Conservation (phyloP, 164 flowering plant genomes). For the Magnolia kwangsiensis region DNA sequence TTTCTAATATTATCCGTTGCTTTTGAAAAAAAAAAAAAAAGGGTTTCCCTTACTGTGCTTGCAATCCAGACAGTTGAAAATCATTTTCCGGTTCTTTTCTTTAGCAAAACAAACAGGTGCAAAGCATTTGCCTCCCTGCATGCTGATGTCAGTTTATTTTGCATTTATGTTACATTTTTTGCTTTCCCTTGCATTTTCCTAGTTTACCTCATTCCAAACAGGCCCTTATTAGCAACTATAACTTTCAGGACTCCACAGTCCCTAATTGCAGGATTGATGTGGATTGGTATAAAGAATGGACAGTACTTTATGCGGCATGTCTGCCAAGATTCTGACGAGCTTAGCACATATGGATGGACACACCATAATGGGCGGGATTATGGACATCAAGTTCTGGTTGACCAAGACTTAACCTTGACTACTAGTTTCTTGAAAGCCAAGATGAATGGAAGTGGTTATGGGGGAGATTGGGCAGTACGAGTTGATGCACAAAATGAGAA, state of each 20-base stretch:
- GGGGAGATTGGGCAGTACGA: conserved; percentile 96
- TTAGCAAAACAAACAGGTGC: too few relatives aligned
- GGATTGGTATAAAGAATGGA: conserved; percentile 89
- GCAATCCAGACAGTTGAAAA: too few relatives aligned
- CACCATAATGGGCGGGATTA: conserved; percentile 92
- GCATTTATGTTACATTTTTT: too few relatives aligned
- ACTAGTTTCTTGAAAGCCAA: conserved; percentile 78
- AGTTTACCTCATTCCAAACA: too few relatives aligned
- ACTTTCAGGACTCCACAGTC: conserved; percentile 81
- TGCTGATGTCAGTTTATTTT: too few relatives aligned
- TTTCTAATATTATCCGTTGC: too few relatives aligned
- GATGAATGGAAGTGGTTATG: conserved; percentile 71
- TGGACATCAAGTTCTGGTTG: conserved; percentile 59
- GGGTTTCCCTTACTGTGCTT: too few relatives aligned
- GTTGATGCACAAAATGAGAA: conserved; percentile 45
- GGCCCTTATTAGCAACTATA: not conserved
- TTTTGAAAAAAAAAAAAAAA: too few relatives aligned
- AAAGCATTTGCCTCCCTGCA: too few relatives aligned
- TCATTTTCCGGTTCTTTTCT: too few relatives aligned
- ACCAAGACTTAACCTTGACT: conserved; percentile 30
- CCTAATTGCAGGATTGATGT: conserved; percentile 89
- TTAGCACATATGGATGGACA: conserved; percentile 86
- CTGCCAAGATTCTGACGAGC: conserved; percentile 85
- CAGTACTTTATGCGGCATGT: conserved; percentile 73
- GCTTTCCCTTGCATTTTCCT: too few relatives aligned